Evolutionary conservation across 345 rosid species (phyloP).

Genomic region (Theobroma cacao): DNA sequence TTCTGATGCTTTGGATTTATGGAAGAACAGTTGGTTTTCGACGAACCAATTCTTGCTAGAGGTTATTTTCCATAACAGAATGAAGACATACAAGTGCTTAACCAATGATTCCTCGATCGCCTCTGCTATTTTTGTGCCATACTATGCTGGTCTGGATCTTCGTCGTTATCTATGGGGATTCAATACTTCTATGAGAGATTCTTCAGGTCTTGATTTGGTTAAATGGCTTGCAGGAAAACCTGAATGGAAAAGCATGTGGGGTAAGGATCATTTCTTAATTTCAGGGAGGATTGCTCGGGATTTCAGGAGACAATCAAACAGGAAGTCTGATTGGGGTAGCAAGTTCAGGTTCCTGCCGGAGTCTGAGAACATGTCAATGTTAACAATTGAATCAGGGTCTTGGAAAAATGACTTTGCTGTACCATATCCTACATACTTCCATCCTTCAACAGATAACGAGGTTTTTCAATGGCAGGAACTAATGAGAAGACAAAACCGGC

Average conservation of each 20-base stretch:
- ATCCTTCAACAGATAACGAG: constrained; percentile 33
- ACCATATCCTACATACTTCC: constrained; percentile 51
- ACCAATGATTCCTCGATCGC: constrained; percentile 42
- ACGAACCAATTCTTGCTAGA: constrained; percentile 38
- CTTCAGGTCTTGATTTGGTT: constrained; percentile 24
- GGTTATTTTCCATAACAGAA: constrained; percentile 45
- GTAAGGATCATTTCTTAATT: constrained; percentile 46
- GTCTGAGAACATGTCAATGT: constrained; percentile 37
- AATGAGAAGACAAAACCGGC: constrained; percentile 25
- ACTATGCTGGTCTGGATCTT: constrained; percentile 42
- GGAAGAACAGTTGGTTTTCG: constrained; percentile 37
- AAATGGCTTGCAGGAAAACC: constrained; percentile 35
- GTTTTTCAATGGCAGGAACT: constrained; percentile 36
- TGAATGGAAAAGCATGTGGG: constrained; percentile 39
- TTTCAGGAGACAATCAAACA: constrained; percentile 25
- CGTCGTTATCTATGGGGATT: constrained; percentile 44
- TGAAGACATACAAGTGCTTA: constrained; percentile 40
- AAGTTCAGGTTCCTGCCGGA: constrained; percentile 36
- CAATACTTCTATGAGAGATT: constrained; percentile 32
- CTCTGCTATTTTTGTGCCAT: constrained; percentile 46
- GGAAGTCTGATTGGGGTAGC: constrained; percentile 41
- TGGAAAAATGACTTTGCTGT: constrained; percentile 31
- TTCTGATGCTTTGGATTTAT: constrained; percentile 14
- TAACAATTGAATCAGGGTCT: constrained; percentile 35
- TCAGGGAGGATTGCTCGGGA: constrained; percentile 44